phyloP scores from a whole-genome alignment of 2,329 filamentous ascomycete species.

The Talaromyces atroroseus region DNA sequence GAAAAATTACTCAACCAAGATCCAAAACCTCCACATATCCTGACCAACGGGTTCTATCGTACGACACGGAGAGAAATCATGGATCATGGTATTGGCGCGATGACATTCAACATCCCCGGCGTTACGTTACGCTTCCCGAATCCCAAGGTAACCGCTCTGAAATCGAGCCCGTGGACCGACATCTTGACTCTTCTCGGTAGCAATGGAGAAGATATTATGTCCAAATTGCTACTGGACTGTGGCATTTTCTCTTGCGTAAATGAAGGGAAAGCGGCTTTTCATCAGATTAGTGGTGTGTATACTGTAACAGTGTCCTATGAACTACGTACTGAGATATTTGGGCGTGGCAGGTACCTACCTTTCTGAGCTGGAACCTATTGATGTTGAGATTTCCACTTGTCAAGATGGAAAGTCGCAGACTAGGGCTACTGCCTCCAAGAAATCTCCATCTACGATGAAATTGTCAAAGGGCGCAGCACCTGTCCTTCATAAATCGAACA shows the following conservation, averaged over 20 bases:
- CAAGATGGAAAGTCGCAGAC: not conserved
- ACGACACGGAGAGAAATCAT: conserved; percentile 25
- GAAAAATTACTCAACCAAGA: conserved; percentile 63
- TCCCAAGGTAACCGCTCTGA: conserved; percentile 63
- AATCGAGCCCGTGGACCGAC: conserved; percentile 66
- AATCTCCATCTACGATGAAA: not conserved
- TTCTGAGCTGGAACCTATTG: conserved; percentile 25
- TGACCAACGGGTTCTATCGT: conserved; percentile 76
- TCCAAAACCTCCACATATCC: conserved; percentile 62
- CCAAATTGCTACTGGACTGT: conserved; percentile 69
- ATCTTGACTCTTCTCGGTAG: conserved; percentile 68
- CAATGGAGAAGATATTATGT: conserved; percentile 70
- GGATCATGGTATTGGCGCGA: conserved; percentile 26
- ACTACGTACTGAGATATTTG: not conserved
- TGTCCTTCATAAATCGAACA: conserved; percentile 34
- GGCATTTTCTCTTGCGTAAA: conserved; percentile 66
- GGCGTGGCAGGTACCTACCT: conserved; percentile 25
- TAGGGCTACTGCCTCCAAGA: not conserved
- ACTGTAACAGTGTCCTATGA: not conserved
- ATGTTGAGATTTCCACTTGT: not conserved
- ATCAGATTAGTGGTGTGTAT: conserved; percentile 68
- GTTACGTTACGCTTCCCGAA: conserved; percentile 63
- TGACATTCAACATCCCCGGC: conserved; percentile 56
- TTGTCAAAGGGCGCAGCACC: not conserved
- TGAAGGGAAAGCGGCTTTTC: conserved; percentile 59